Evolutionary conservation across 352 stramenopile species (phyloP).

Genomic region (Phytophthora quininea): DNA sequence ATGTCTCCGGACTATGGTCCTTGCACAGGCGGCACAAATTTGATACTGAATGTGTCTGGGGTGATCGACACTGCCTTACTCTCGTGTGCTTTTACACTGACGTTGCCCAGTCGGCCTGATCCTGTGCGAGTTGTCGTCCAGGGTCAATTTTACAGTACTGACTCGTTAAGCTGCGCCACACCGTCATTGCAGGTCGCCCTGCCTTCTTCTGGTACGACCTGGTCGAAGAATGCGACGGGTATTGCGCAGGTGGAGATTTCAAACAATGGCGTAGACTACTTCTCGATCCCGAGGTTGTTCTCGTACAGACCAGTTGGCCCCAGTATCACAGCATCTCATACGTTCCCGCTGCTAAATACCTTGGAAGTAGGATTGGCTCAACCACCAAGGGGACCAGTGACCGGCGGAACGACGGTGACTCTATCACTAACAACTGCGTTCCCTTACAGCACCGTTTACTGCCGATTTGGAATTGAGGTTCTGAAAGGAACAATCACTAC

Average conservation of each 20-base stretch:
- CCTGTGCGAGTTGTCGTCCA: constrained; percentile 12
- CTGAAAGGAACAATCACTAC: constrained; percentile 29
- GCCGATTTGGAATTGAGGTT: constrained; percentile 56
- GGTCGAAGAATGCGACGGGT: constrained; percentile 21
- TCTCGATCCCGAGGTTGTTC: constrained; percentile 26
- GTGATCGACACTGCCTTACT: constrained; percentile 35
- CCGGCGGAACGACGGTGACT: constrained; percentile 62
- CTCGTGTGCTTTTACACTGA: constrained; percentile 44
- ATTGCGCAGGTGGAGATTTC: constrained; percentile 43
- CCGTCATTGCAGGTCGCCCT: constrained; percentile 30
- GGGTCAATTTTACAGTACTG: constrained; percentile 28
- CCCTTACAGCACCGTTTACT: constrained; percentile 40
- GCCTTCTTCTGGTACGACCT: constrained; percentile 13
- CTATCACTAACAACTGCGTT: constrained; percentile 36
- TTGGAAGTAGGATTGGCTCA: constrained; percentile 39
- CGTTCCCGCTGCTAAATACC: constrained; percentile 54
- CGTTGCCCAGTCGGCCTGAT: constrained; percentile 25
- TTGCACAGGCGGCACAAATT: constrained; percentile 33
- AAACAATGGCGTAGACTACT: constrained; percentile 61
- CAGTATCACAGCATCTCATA: constrained; percentile 11
- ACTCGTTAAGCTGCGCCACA: constrained; percentile 36
- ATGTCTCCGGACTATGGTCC: constrained; percentile 47
- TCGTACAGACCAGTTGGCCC: constrained; percentile 27
- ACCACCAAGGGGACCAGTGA: constrained; percentile 55
- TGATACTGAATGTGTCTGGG: constrained; percentile 29